Percentiles rank a stretch among this genome's conserved stretches.
These are phyloP conservation scores for Mycena filopes DNA, from an alignment of 768 basidiomycete genomes.

Conservation along the genomic window DNA sequence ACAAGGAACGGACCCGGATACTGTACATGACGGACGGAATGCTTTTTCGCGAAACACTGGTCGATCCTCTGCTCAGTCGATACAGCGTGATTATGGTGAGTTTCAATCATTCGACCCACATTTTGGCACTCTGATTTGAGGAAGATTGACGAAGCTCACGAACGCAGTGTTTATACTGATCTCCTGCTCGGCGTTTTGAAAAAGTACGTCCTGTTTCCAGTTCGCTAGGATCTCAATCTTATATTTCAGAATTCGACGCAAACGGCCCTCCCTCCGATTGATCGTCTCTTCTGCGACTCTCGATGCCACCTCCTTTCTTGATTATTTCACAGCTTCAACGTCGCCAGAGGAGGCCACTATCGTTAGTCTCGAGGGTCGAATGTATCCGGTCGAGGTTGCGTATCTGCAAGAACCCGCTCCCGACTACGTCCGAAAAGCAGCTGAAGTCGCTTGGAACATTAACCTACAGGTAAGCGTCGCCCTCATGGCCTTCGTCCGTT, in stretches of 20 bases:
- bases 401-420: slow-evolving; percentile 82
- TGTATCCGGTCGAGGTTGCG: slow-evolving; percentile 94
- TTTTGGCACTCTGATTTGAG: slow-evolving; percentile 14
- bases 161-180: slow-evolving; percentile 96
- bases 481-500: slow-evolving; percentile 20
- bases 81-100: slow-evolving; percentile 96
- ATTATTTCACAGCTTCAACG: slow-evolving; percentile 83
- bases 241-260: slow-evolving; percentile 81
- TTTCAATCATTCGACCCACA: slow-evolving; percentile 9
- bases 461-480: slow-evolving; percentile 68
- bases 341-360: slow-evolving; percentile 80
- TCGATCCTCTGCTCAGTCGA: slow-evolving; percentile 91
- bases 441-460: slow-evolving; percentile 86
- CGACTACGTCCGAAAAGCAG: slow-evolving; percentile 87
- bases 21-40: slow-evolving; percentile 99
- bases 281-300: slow-evolving; percentile 97
- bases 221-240: not conserved
- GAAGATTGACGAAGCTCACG: slow-evolving; percentile 98
- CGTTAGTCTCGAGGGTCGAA: slow-evolving; percentile 91
- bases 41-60: slow-evolving; percentile 92
- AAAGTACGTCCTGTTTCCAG: slow-evolving; percentile 65
- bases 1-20: slow-evolving; percentile 86
- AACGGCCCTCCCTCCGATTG: slow-evolving; percentile 88
- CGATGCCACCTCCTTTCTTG: slow-evolving; percentile 88
- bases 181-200: slow-evolving; percentile 90